Percentiles rank a stretch among this genome's conserved stretches.
These are phyloP conservation scores for Nicotiana knightiana DNA, from an alignment of 257 asterid species.

Conservation along the genomic window DNA sequence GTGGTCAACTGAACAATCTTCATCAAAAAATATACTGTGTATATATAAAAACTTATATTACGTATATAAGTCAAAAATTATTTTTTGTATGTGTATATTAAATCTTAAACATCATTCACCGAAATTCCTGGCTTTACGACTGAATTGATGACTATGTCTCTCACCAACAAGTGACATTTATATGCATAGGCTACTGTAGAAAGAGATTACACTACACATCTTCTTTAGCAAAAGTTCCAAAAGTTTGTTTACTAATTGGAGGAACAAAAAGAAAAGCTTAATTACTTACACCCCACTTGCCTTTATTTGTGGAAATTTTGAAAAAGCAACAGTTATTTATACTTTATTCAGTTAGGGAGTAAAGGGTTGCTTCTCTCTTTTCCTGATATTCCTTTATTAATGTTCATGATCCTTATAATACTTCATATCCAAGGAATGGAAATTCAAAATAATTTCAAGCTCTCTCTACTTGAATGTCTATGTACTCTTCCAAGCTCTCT, in stretches of 20 bases:
- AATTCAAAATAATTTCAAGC: background rate
- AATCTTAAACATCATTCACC: fast-evolving
- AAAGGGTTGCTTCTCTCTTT: background rate
- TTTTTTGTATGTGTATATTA: no score
- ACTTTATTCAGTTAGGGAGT: background rate
- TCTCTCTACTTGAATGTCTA: no score
- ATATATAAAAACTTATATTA: no score
- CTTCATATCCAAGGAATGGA: background rate
- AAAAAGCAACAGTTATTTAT: background rate
- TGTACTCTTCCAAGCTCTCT: no score
- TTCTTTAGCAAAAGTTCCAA: background rate
- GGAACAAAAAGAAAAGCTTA: background rate
- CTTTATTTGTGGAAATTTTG: background rate
- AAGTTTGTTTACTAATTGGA: background rate
- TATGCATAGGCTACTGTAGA: background rate
- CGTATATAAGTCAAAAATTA: no score
- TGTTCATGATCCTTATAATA: background rate
- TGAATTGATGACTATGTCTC: no score
- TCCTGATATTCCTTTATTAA: no score
- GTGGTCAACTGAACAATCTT: no score
- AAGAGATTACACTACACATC: background rate
- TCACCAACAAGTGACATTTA: background rate
- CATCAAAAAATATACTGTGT: no score
- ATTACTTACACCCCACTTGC: background rate
- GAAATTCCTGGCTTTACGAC: no score